These are phyloP conservation scores for Cytospora schulzeri DNA, from an alignment of 2,329 filamentous ascomycete genomes.

Conservation along the genomic window DNA sequence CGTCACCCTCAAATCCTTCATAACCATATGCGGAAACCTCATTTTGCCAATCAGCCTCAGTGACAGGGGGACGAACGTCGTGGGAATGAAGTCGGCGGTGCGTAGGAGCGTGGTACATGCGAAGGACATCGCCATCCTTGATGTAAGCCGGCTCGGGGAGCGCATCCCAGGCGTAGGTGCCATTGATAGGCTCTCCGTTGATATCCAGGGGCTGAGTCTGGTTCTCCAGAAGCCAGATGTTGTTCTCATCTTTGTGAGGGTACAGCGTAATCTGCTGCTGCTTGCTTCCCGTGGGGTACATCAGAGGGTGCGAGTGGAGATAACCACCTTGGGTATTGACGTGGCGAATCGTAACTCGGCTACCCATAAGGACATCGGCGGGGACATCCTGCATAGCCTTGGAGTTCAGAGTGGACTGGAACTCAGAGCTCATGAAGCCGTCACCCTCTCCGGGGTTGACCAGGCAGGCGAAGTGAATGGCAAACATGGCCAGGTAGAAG, in stretches of 20 bases:
- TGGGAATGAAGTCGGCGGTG: slow-evolving; percentile 93
- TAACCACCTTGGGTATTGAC: slow-evolving; percentile 98
- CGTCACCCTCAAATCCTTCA: slow-evolving; percentile 93
- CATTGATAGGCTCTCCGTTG: slow-evolving; percentile 76
- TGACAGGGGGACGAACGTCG: slow-evolving; percentile 84
- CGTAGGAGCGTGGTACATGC: slow-evolving; percentile 81
- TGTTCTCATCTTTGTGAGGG: slow-evolving; percentile 99
- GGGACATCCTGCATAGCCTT: slow-evolving; percentile 96
- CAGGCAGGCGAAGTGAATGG: slow-evolving; percentile 91
- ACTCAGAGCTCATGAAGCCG: slow-evolving; percentile 99
- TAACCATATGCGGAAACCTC: slow-evolving; percentile 97
- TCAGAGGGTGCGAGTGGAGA: slow-evolving; percentile 92
- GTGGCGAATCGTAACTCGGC: slow-evolving; percentile 83
- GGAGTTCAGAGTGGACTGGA: slow-evolving; percentile 94
- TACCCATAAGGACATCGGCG: slow-evolving; percentile 88
- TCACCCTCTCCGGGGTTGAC: slow-evolving; percentile 95
- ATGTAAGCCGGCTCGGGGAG: slow-evolving; percentile 68
- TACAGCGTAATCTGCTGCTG: slow-evolving; percentile 99
- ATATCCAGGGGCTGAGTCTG: slow-evolving; percentile 85
- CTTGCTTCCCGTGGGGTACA: slow-evolving; percentile 97
- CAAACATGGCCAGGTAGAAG: slow-evolving; percentile 98
- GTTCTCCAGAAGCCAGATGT: slow-evolving; percentile 91
- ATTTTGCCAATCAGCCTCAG: slow-evolving; percentile 90
- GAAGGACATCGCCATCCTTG: slow-evolving; percentile 77
- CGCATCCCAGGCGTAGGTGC: slow-evolving; percentile 81